Base-by-base conservation (phyloP, 2,329 filamentous ascomycete genomes). In the Apiospora hydei region DNA sequence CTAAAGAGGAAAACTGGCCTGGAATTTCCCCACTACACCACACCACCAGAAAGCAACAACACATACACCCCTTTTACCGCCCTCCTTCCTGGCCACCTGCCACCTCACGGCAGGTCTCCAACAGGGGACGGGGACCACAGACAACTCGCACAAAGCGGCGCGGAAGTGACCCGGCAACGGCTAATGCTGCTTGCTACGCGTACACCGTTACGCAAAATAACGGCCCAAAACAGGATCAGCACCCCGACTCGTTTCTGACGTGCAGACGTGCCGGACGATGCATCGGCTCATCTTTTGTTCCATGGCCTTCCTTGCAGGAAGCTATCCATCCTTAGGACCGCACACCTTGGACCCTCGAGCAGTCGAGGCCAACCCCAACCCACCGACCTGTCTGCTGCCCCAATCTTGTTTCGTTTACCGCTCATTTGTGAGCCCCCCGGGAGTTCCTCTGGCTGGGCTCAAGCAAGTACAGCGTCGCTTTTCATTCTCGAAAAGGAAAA, bases 281-380 rank as follows among this genome's bases (percentile, higher is more conserved):
- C 18, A 61, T 61, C 53, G 30, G 38, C 53, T 61, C 34, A 30
- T 64, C 57, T 38, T 18, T n/a, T 64, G 30, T 64, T 64, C 57
- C 18, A 64, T 41, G 21, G 57, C 2, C 57, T 64, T 64, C 57
- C 57, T 41, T 64, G 57, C 57, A 64, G 41, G 34, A 41, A 41
- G 34, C 57, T 41, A 64, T 26, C 49, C 4, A 21, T 13, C 10
- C 2, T n/a, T 24, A 13, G 57, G 8, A 41, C 57, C 34, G 5
- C 34, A 38, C 34, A 38, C 34, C 34, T 38, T 38, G 34, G 34
- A 5, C 1, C 5, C 18, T 41, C 5, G 57, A n/a, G 57, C 8
- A 18, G 30, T 41, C 21, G 34, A 64, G 21, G 34, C 57, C 57
- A 41, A 18, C 34, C 26, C 13, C 34, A 38, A 38, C 34, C 34